Base-by-base conservation (phyloP, 768 basidiomycete species). In the Leucosporidium creatinivorum region DNA sequence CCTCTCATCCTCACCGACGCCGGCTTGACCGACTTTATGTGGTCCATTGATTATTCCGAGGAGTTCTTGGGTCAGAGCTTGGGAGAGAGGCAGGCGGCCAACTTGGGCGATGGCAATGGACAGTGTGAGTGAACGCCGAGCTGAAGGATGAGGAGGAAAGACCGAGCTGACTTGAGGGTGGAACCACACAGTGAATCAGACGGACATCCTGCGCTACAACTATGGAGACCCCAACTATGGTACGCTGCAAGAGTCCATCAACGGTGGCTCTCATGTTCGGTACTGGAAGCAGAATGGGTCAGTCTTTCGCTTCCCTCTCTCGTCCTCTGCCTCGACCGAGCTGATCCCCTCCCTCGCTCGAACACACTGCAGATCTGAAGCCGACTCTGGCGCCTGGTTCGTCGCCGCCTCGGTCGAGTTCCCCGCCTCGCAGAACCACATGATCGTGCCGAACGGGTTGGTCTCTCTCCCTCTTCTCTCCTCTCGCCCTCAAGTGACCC, bases 181-280 rank as follows among this genome's bases (percentile, higher is more conserved):
- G n/a, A n/a, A n/a, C n/a, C n/a, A n/a, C n/a, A 3, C 75, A 91
- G 89, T 82, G 67, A 89, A 91, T 76, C 86, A 96, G 76, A 87
- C 88, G 0, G 85, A 85, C 12, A 88, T 87, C n/a, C 85, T 93
- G 30, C 83, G 93, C 47, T 92, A 85, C 84, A 84, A 92, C 75
- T 97, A 89, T 76, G 85, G 85, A 12, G 85, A 94, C 73, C 84
- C 86, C 1, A 80, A 85, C 61, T 77, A 93, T n/a, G 93, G 93
- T 0, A 84, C 91, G 1, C 94, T 93, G 78, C 80, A 83, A 72
- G 92, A 96, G 78, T 89, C 89, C 3, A 83, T 93, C 51, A 76
- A 89, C 72, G 92, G 92, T 2, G 93, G 93, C 9, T 84, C 91
- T 75, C 92, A 96, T 76, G 85, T 92, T 76, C 84, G 92, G 50